Base-by-base conservation (phyloP, 495 filamentous ascomycete genomes). In the Penicillium crystallinum region DNA sequence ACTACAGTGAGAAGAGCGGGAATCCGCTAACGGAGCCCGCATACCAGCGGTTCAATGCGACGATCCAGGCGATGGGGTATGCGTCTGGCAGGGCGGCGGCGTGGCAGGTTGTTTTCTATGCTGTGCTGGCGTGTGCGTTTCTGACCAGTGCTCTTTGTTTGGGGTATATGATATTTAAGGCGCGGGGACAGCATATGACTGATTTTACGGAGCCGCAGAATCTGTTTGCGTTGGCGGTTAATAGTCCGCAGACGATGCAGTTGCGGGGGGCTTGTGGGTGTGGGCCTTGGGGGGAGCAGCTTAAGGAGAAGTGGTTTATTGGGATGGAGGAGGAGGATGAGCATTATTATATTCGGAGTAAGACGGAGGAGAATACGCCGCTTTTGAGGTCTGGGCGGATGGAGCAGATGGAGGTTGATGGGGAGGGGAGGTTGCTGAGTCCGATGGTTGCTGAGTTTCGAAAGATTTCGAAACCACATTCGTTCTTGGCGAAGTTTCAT, bases 161-260 rank as follows among this genome's bases (percentile, higher is more conserved):
- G n/a, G 54, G 69, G 5, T 85, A 83, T 62, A 69, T 85, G 55
- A 39, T 80, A 45, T 56, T 73, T 31, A 66, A 74, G 21, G 61
- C 76, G 18, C 65, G 71, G 47, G 70, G 74, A 1, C 77, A 78
- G 15, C 82, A 86, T 36, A 72, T 89, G 14, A 86, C 82, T 10
- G 88, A 90, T 63, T 90, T 85, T 67, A 87, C 84, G 12, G 87
- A 91, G 53, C 86, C 86, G 1, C 77, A 79, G 43, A 89, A 89
- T 54, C 65, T 89, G 0, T 90, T 90, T 61, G 66, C 82, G 1
- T 65, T 90, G 1, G 80, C 86, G 2, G 65, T 90, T 25, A 88
- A 89, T 61, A 83, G 78, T 37, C 87, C 87, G 18, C 74, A 80
- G 0, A 79, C 73, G 22, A 46, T 70, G 18, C 58, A 66, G 11